Base-by-base conservation (phyloP, 2,329 filamentous ascomycete species). In the Claviceps monticola region DNA sequence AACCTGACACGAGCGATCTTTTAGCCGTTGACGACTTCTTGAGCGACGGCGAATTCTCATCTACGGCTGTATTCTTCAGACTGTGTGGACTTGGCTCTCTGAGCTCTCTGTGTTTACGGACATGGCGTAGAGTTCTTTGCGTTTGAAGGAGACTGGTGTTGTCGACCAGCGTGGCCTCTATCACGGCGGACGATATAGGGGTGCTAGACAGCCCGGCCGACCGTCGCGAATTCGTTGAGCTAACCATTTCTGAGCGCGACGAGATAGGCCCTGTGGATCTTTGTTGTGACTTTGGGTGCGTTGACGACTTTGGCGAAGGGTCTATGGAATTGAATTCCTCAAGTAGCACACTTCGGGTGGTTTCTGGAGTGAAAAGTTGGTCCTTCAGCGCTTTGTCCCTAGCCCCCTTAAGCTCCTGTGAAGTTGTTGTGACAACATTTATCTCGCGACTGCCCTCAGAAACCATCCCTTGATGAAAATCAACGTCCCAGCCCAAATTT, bases 161-260 rank as follows among this genome's bases (percentile, higher is more conserved):
- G 42, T 79, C 74, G n/a, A 82, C 68, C 38, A 82, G 64, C 46
- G 80, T 70, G 4, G 78, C 78, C 60, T 79, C 79, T 9, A 82
- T 70, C 4, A 81, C 69, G 0, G 78, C 78, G 16, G 79, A 81
- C 2, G 71, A 67, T 1, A 69, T 72, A 17, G 79, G 82, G 52
- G 68, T 74, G 2, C 71, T 71, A 6, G 79, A 82, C 59, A 77
- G 71, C 13, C 70, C 70, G 7, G 79, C 82, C 23, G 73, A 70
- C 39, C 76, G 71, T 51, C 68, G 71, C 7, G 69, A 58, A 48
- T 77, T 74, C n/a, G 65, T 66, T 54, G 64, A 71, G 29, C 62
- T 61, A 4, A 68, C 69, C 2, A 68, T 66, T 50, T 68, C 67
- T 5, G 70, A 69, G 19, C 63, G 63, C 5, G 70, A 64, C 9